Base-by-base conservation (phyloP, 345 rosid species). In the Kernera saxatilis region DNA sequence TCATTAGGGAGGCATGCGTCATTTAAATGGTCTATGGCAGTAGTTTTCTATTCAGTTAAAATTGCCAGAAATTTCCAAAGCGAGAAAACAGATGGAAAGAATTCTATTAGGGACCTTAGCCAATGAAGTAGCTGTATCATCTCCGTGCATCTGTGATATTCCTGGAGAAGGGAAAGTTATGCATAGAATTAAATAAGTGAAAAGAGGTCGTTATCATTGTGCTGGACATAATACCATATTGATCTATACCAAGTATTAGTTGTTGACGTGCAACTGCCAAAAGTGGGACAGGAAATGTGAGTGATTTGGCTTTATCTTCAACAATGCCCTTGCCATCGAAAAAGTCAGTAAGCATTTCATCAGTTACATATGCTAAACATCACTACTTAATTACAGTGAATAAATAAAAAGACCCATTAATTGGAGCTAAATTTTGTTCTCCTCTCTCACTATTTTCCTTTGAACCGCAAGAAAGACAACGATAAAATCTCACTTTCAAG, bases 201-300 rank as follows among this genome's bases (percentile, higher is more conserved):
- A 53, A 43, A 53, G 54, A 60, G 41, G 51, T 33, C 9, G 12
- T 26, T 18, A 61, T 61, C 32, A 52, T 43, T 33, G 50, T 53
- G 41, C 27, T 5, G 9, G n/a, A 17, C 33, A 43, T 68, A 44
- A 25, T 49, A 30, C 25, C 61, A 25, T 37, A 48, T 26, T 58
- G 30, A 57, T 58, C 14, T 32, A 43, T 88, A 93, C 98, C 97
- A 46, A 79, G 84, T 75, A 86, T 80, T 57, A 93, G 82, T 69
- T 88, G 97, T 76, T 88, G 96, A 77, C 87, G 84, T 64, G 94
- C 91, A 82, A 82, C 82, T 22, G 96, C 86, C 73, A 84, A 74
- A 70, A 93, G 89, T 19, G 91, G 96, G 77, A 86, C 83, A 77
- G 97, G 96, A 79, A 93, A 93, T 54, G 79, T 61, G 46, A 89